These are phyloP conservation scores for Plasmodium cynomolgi DNA, from an alignment of 169 alveolate species.

Conservation along the genomic window DNA sequence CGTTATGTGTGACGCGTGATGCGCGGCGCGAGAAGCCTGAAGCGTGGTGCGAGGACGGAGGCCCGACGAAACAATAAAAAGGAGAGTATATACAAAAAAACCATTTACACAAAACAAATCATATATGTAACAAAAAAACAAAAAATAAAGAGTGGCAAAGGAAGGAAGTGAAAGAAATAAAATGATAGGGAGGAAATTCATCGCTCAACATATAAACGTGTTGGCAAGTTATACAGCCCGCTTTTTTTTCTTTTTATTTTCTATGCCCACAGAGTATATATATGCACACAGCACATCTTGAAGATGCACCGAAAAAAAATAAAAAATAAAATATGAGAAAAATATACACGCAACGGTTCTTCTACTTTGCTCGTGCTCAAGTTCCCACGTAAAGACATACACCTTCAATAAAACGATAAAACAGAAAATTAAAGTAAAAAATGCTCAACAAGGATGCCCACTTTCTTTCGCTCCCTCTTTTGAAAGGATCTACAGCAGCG, in stretches of 20 bases:
- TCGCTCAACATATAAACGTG: background rate
- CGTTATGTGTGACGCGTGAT: no score
- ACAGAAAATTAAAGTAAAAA: background rate
- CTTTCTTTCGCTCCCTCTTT: background rate
- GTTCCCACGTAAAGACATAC: background rate
- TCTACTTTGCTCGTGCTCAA: background rate
- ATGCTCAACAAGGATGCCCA: background rate
- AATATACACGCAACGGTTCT: background rate
- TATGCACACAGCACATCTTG: background rate
- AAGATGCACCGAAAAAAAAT: background rate
- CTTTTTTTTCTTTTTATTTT: background rate
- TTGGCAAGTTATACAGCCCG: background rate
- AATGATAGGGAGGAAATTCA: background rate
- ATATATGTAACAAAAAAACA: constrained; percentile 18
- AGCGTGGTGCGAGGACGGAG: background rate
- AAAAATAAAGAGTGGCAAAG: constrained; percentile 13
- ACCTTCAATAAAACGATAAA: background rate
- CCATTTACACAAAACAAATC: constrained; percentile 17
- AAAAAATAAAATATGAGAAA: background rate
- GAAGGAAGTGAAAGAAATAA: background rate
- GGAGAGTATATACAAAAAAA: constrained; percentile 10
- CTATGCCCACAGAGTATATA: background rate
- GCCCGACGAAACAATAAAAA: constrained; percentile 1
- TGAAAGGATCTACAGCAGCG: background rate
- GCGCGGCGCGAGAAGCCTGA: background rate